Evolutionary conservation across 2,329 filamentous ascomycete genomes (phyloP).

Genomic region (Cercospora sojina): DNA sequence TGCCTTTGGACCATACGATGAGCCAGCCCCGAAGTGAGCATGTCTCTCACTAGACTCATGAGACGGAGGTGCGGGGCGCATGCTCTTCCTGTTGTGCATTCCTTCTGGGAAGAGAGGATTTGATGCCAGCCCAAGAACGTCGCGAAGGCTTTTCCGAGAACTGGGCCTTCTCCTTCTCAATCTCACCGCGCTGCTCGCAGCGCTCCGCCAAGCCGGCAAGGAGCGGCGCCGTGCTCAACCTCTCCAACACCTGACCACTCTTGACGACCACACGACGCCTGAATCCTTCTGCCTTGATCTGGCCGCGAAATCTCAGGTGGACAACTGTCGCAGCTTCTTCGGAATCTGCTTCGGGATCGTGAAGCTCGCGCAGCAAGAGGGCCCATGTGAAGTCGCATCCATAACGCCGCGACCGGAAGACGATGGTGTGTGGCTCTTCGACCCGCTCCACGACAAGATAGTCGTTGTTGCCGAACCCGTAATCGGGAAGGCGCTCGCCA

Average conservation of each 20-base stretch:
- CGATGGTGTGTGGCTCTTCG: conserved; percentile 13
- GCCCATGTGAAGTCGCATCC: conserved; percentile 26
- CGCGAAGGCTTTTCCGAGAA: conserved; percentile 6
- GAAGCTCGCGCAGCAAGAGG: conserved; percentile 24
- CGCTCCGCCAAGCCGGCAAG: conserved; percentile 25
- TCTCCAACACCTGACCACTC: conserved; percentile 23
- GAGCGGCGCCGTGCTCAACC: conserved; percentile 23
- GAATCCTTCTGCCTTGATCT: conserved; percentile 24
- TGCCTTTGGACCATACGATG: conserved; percentile 28
- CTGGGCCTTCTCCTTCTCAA: conserved; percentile 3
- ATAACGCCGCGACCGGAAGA: conserved; percentile 23
- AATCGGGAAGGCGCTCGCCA: conserved; percentile 26
- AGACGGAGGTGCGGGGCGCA: background rate
- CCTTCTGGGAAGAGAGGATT: conserved; percentile 1
- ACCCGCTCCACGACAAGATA: conserved; percentile 26
- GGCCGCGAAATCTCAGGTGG: conserved; percentile 26
- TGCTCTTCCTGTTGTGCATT: background rate
- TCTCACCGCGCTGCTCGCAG: conserved; percentile 16
- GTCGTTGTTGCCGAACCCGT: conserved; percentile 25
- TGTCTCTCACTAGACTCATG: background rate
- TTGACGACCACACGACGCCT: conserved; percentile 21
- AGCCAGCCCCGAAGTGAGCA: conserved; percentile 17
- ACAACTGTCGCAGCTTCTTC: conserved; percentile 18
- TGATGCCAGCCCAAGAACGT: conserved; percentile 6
- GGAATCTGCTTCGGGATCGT: conserved; percentile 5